These are phyloP conservation scores for Galeopsis tetrahit DNA, from an alignment of 257 asterid species.

Conservation along the genomic window DNA sequence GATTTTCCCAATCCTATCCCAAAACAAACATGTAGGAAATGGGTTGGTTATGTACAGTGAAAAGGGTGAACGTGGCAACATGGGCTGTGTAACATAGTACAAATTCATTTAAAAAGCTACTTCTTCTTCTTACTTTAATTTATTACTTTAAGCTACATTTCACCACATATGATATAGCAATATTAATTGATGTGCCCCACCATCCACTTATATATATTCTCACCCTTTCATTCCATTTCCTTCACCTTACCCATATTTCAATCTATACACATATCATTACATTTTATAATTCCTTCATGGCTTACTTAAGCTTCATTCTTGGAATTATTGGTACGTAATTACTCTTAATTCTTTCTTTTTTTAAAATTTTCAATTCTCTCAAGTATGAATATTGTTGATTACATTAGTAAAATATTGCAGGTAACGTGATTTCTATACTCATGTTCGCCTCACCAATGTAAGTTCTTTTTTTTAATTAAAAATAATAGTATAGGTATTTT, in stretches of 20 bases:
- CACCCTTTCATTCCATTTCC: not conserved
- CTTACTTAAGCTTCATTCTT: slow-evolving; percentile 46
- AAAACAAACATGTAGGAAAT: too few species aligned
- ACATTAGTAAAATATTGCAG: slow-evolving; percentile 30
- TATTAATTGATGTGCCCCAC: not conserved
- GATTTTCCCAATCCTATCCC: too few species aligned
- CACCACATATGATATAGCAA: not conserved
- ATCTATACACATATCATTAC: not conserved
- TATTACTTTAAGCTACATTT: not conserved
- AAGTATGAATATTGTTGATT: not conserved
- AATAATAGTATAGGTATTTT: too few species aligned
- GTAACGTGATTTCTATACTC: slow-evolving; percentile 54
- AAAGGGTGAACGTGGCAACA: slow-evolving; percentile 29
- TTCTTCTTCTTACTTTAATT: not conserved
- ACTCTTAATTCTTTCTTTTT: too few species aligned
- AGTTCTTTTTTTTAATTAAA: slow-evolving; percentile 31
- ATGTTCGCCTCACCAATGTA: slow-evolving; percentile 67
- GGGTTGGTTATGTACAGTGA: not conserved
- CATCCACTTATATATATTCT: not conserved
- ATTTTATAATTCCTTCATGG: slow-evolving; percentile 34
- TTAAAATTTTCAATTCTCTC: not conserved
- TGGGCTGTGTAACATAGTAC: not conserved
- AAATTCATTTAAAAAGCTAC: slow-evolving; percentile 16
- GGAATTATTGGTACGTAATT: slow-evolving; percentile 49
- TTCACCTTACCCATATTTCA: not conserved